Percentiles rank a stretch among this genome's conserved stretches.
Conservation (phyloP, 257 asterid species). For the Nyctanthes arbortristis region DNA sequence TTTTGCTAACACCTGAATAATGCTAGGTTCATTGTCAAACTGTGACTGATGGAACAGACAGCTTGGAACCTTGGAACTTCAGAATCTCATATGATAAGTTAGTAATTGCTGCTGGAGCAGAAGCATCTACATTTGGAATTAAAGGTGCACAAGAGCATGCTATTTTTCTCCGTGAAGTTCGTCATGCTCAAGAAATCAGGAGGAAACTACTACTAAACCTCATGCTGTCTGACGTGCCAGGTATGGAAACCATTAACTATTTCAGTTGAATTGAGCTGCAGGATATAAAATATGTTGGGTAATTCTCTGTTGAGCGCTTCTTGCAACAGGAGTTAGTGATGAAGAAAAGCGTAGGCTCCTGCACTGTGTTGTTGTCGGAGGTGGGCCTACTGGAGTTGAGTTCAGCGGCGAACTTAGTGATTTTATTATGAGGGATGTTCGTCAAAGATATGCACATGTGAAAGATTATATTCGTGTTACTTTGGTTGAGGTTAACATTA, state of each 20-base stretch:
- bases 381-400: slow-evolving; percentile 99
- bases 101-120: slow-evolving; percentile 89
- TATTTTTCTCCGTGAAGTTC: slow-evolving; percentile 90
- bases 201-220: slow-evolving; percentile 81
- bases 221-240: slow-evolving; percentile 96
- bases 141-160: slow-evolving; percentile 86
- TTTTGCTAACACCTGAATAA: too few species aligned
- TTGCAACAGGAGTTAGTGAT: slow-evolving; percentile 64
- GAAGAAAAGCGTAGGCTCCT: slow-evolving; percentile 88
- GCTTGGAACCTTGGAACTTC: slow-evolving; percentile 74
- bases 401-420: slow-evolving; percentile 98
- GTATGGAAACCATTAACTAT: slow-evolving; percentile 33
- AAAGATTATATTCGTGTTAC: slow-evolving; percentile 90
- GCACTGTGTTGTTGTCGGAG: slow-evolving; percentile 97
- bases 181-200: slow-evolving; percentile 96
- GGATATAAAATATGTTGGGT: neutral
- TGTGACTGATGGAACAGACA: slow-evolving; percentile 66
- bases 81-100: slow-evolving; percentile 79
- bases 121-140: slow-evolving; percentile 93
- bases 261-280: neutral
- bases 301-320: slow-evolving; percentile 7
- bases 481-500: slow-evolving; percentile 73
- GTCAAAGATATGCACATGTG: slow-evolving; percentile 82
- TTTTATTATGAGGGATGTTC: slow-evolving; percentile 87
- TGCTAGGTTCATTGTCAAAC: slow-evolving; percentile 73